Percentiles rank a stretch among this genome's conserved stretches.
Conservation (phyloP, 345 rosid genomes). For the Reutealis trisperma region DNA sequence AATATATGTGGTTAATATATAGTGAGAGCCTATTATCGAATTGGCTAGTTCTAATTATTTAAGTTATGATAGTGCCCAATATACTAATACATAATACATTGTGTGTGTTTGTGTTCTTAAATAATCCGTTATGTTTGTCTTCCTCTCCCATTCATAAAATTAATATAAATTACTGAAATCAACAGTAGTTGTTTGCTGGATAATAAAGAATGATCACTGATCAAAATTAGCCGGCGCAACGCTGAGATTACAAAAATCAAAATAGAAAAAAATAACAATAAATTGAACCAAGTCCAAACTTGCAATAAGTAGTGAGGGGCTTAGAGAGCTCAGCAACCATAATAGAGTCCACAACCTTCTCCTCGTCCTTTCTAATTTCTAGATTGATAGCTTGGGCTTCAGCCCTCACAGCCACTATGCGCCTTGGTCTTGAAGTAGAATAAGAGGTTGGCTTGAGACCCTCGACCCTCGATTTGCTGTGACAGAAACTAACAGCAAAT, state of each 20-base stretch:
- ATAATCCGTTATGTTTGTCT: too few relatives aligned
- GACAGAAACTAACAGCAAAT: slow-evolving; percentile 29
- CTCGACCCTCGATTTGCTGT: slow-evolving; percentile 27
- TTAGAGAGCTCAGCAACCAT: slow-evolving; percentile 73
- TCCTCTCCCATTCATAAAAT: too few relatives aligned
- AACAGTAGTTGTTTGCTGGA: background rate
- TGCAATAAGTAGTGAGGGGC: slow-evolving; percentile 83
- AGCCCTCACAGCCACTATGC: slow-evolving; percentile 59
- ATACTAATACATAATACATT: too few relatives aligned
- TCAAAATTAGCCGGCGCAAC: too few relatives aligned
- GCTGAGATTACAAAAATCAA: background rate
- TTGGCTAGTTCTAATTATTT: too few relatives aligned
- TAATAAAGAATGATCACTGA: too few relatives aligned
- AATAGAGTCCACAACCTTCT: slow-evolving; percentile 82
- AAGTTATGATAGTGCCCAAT: too few relatives aligned
- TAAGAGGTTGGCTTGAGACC: slow-evolving; percentile 11
- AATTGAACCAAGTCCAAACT: slow-evolving; percentile 38
- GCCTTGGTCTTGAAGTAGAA: slow-evolving; percentile 31
- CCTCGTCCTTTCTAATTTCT: slow-evolving; percentile 78
- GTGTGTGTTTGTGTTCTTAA: too few relatives aligned
- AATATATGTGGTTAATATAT: too few relatives aligned
- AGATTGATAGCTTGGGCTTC: slow-evolving; percentile 70
- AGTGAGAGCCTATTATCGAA: too few relatives aligned
- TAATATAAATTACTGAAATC: too few relatives aligned
- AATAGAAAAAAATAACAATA: too few relatives aligned